Conservation (phyloP, 306 rosid species). For the Medicago arabica region DNA sequence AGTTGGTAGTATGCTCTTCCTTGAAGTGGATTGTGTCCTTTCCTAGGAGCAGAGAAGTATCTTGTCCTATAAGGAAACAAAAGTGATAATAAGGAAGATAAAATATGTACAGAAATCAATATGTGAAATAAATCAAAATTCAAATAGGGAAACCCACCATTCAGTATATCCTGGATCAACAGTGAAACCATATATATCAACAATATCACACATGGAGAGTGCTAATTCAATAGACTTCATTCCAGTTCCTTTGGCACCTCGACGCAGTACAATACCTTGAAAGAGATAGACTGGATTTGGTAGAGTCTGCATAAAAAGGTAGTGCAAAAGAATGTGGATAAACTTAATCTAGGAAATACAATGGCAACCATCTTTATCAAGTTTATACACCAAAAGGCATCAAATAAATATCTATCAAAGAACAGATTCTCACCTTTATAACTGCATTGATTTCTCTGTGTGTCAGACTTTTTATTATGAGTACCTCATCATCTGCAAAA, state of each 20-base stretch:
- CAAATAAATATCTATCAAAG: conserved; percentile 21
- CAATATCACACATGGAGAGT: conserved; percentile 94
- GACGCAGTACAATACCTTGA: conserved; percentile 98
- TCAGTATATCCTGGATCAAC: conserved; percentile 99
- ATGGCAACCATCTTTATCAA: conserved; percentile 21
- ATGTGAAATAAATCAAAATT: conserved; percentile 20
- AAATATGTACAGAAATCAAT: conserved; percentile 6
- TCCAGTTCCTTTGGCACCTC: conserved; percentile 99
- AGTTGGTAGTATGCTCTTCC: conserved; percentile 99
- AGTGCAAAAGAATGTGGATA: conserved; percentile 34
- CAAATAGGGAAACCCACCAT: conserved; percentile 66
- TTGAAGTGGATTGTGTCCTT: conserved; percentile 99
- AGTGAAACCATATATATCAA: conserved; percentile 95
- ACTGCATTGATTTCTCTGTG: conserved; percentile 82
- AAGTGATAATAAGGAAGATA: conserved; percentile 27
- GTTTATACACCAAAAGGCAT: conserved; percentile 32
- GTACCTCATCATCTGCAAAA: conserved; percentile 80
- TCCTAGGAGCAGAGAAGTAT: conserved; percentile 90
- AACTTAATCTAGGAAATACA: conserved; percentile 5
- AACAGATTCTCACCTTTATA: conserved; percentile 74
- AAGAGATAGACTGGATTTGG: conserved; percentile 97
- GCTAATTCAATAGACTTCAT: conserved; percentile 98
- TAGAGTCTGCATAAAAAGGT: conserved; percentile 68
- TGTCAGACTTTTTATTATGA: conserved; percentile 88
- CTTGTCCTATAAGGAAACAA: conserved; percentile 70